phyloP scores from a whole-genome alignment of 108 stramenopile genomes.

The Stephanodiscus minutulus region DNA sequence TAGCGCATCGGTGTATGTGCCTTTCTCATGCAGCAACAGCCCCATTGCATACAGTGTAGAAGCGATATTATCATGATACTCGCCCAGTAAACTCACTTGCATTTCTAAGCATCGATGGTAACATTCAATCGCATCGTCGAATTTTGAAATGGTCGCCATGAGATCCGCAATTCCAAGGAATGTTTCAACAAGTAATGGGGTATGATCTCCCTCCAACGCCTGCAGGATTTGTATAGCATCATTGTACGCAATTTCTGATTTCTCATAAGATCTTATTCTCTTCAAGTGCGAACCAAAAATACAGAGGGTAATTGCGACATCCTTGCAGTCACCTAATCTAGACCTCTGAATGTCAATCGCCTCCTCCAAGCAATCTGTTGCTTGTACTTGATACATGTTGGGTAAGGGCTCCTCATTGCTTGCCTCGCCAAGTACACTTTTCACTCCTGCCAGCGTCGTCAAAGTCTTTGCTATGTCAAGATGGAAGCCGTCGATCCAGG shows the following conservation, averaged over 20 bases:
- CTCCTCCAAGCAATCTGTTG: constrained; percentile 70
- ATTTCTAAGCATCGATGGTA: constrained; percentile 69
- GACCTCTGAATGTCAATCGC: constrained; percentile 70
- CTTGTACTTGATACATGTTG: constrained; percentile 53
- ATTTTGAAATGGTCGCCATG: constrained; percentile 61
- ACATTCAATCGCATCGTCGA: constrained; percentile 55
- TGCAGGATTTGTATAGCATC: constrained; percentile 64
- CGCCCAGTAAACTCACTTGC: constrained; percentile 53
- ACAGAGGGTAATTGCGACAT: constrained; percentile 68
- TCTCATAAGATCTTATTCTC: constrained; percentile 58
- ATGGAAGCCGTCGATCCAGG: constrained; percentile 69
- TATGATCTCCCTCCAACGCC: constrained; percentile 53
- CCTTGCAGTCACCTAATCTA: constrained; percentile 66
- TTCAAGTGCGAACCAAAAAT: constrained; percentile 66
- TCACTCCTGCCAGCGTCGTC: constrained; percentile 55
- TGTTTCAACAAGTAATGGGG: constrained; percentile 60
- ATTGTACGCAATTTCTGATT: constrained; percentile 65
- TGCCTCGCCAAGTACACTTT: constrained; percentile 15
- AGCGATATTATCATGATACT: constrained; percentile 65
- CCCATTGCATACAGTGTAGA: constrained; percentile 77
- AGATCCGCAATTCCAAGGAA: constrained; percentile 71
- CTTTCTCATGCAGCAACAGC: constrained; percentile 53
- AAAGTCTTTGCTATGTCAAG: constrained; percentile 75
- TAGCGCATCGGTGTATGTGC: constrained; percentile 57
- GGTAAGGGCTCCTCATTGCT: neutral